Percentiles rank a stretch among this genome's conserved stretches.
These are phyloP conservation scores for Xylariaceae sp. DNA, from an alignment of 2,329 filamentous ascomycete species.

Conservation along the genomic window DNA sequence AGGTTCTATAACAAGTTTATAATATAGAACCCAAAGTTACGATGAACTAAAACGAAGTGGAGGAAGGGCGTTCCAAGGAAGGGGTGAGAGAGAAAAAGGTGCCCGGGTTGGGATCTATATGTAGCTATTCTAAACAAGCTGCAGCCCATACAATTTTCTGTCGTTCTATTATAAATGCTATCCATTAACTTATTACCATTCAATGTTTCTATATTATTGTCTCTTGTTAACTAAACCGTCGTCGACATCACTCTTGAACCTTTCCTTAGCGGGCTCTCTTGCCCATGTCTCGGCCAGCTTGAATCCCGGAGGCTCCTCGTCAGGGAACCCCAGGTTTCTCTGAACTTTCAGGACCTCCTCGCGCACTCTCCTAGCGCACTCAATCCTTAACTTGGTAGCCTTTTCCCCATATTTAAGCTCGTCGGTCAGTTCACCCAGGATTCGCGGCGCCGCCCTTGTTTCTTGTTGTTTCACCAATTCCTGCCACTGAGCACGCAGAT, in stretches of 20 bases:
- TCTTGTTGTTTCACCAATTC: conserved; percentile 56
- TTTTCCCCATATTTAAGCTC: conserved; percentile 76
- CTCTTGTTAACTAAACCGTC: conserved; percentile 54
- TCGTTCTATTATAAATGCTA: too few relatives aligned
- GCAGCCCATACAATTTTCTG: too few relatives aligned
- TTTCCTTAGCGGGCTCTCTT: conserved; percentile 54
- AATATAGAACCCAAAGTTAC: too few relatives aligned
- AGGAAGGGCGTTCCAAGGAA: too few relatives aligned
- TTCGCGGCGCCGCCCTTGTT: conserved; percentile 38
- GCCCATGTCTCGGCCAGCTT: conserved; percentile 84
- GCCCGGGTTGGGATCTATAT: too few relatives aligned
- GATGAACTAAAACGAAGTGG: too few relatives aligned
- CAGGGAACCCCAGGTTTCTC: conserved; percentile 72
- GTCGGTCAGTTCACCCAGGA: conserved; percentile 67
- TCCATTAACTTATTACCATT: neutral
- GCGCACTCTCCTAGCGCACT: conserved; percentile 80
- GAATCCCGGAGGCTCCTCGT: conserved; percentile 70
- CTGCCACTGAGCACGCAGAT: conserved; percentile 77
- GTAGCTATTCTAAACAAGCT: too few relatives aligned
- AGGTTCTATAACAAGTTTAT: too few relatives aligned
- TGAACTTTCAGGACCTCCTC: conserved; percentile 82
- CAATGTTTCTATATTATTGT: conserved; percentile 24
- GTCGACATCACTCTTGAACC: conserved; percentile 61
- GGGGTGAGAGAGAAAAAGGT: too few relatives aligned
- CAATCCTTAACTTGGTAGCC: conserved; percentile 76